Percentiles rank a stretch among this genome's conserved stretches.
Conservation (phyloP, 768 basidiomycete genomes). For the Xerocomellus intermedius region DNA sequence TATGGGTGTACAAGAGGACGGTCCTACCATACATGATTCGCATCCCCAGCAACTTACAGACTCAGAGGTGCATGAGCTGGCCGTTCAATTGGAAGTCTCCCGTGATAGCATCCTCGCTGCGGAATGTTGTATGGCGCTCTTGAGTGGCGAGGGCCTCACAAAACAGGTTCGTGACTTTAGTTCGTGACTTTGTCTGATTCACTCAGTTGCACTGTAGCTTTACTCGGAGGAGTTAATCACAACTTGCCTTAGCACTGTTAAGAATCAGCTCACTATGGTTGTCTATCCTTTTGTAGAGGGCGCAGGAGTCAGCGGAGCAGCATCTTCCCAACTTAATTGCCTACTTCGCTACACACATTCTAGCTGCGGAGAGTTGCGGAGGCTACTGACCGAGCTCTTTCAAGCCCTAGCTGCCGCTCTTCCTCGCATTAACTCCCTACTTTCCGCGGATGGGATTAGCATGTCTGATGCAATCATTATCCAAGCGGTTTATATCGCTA, state of each 20-base stretch:
- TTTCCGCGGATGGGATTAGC: constrained; percentile 63
- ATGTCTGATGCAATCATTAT: constrained; percentile 93
- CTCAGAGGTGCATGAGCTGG: constrained; percentile 49
- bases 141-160: constrained; percentile 75
- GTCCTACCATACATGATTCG: constrained; percentile 2
- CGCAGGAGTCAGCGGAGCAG: constrained; percentile 39
- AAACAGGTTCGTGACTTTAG: constrained; percentile 65
- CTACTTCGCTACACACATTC: constrained; percentile 45
- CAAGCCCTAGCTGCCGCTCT: constrained; percentile 70
- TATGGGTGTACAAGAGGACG: background rate
- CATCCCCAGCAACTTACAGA: constrained; percentile 39
- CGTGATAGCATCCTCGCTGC: constrained; percentile 78
- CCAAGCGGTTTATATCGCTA: constrained; percentile 87
- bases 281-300: constrained; percentile 88
- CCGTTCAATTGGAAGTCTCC: constrained; percentile 55
- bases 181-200: background rate
- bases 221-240: constrained; percentile 95
- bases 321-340: constrained; percentile 50
- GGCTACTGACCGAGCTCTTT: constrained; percentile 64
- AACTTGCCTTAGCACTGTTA: constrained; percentile 69
- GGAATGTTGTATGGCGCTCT: constrained; percentile 75
- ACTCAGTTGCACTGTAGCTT: constrained; percentile 45
- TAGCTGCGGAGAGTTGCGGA: constrained; percentile 37
- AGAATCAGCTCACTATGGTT: constrained; percentile 74
- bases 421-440: constrained; percentile 70